Base-by-base conservation (phyloP, 2,329 filamentous ascomycete species). In the Arthrobotrys sphaeroides region DNA sequence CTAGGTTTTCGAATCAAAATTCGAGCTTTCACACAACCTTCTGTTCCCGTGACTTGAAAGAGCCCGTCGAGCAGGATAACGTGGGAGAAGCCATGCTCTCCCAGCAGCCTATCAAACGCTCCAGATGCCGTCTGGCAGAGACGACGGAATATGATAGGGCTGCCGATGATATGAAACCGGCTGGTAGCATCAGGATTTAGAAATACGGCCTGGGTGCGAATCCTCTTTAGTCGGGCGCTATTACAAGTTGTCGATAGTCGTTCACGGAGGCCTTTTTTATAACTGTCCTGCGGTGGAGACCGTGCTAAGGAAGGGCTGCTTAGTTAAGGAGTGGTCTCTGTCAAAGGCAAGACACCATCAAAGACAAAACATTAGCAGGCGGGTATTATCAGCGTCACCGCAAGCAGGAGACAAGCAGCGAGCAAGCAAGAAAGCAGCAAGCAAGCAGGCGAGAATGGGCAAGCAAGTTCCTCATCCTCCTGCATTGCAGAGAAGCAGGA, bases 1-100 rank as follows among this genome's bases (percentile, higher is more conserved):
- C 42, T 49, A 40, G 70, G 70, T 62, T 67, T 73, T 74, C 70
- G 70, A 74, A 74, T 74, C 70, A 74, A 67, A 74, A 74, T 68
- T 74, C 62, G 62, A 28, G 49, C 38, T 74, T 61, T 49, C 55
- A 74, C 70, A 74, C 70, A 74, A 74, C 70, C 70, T 68, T 74
- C 45, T 62, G 70, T 61, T 74, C 70, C 55, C 57, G 70, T 74
- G 70, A 74, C 70, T 62, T 74, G 61, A 68, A 67, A 67, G 70
- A 67, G 53, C 57, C 70, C 70, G 70, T 57, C 62, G 61, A 74
- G 55, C 61, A 62, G 70, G 64, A 68, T 33, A 74, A 74, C 70
- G 70, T 74, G 61, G 55, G 43, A 20, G 43, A 67, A 60, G 60
- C 69, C 69, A 65, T 60, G 69, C 62, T 33, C 43, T 57, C 26